A percentile compares a stretch with the other conserved stretches of the same genome.
phyloP scores from a whole-genome alignment of 306 rosid species.

The Elaeagnus macrophylla region DNA sequence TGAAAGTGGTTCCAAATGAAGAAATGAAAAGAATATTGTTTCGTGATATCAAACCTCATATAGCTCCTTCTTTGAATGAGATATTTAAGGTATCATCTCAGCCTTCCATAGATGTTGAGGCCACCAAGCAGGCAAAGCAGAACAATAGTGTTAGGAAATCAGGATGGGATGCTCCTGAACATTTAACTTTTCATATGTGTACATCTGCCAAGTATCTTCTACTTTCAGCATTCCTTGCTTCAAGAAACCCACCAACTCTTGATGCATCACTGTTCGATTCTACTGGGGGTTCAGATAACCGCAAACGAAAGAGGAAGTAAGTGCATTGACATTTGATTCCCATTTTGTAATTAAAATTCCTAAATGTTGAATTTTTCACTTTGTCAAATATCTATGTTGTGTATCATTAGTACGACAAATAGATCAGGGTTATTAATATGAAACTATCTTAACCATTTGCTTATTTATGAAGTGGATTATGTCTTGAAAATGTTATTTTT shows the following conservation, averaged over 20 bases:
- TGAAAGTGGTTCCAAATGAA: constrained; percentile 46
- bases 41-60: constrained; percentile 46
- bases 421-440: too few relatives aligned
- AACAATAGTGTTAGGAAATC: constrained; percentile 38
- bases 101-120: constrained; percentile 37
- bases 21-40: constrained; percentile 55
- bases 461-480: too few relatives aligned
- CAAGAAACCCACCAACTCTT: constrained; percentile 93
- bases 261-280: constrained; percentile 92
- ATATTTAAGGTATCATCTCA: constrained; percentile 55
- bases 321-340: constrained; percentile 20
- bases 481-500: constrained; percentile 15
- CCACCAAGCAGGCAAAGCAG: constrained; percentile 34
- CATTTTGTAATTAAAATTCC: too few relatives aligned
- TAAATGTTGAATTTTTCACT: too few relatives aligned
- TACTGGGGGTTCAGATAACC: constrained; percentile 65
- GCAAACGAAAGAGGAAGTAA: constrained; percentile 76
- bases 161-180: constrained; percentile 37
- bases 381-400: too few relatives aligned
- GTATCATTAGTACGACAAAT: too few relatives aligned
- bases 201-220: constrained; percentile 87
- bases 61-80: constrained; percentile 62
- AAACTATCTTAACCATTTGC: too few relatives aligned
- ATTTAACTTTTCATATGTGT: constrained; percentile 71
- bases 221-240: constrained; percentile 92